Evolutionary conservation across 2,329 filamentous ascomycete species (phyloP), one percentile per base, ranked within the genome.

Genomic region (Nemania bipapillata): DNA sequence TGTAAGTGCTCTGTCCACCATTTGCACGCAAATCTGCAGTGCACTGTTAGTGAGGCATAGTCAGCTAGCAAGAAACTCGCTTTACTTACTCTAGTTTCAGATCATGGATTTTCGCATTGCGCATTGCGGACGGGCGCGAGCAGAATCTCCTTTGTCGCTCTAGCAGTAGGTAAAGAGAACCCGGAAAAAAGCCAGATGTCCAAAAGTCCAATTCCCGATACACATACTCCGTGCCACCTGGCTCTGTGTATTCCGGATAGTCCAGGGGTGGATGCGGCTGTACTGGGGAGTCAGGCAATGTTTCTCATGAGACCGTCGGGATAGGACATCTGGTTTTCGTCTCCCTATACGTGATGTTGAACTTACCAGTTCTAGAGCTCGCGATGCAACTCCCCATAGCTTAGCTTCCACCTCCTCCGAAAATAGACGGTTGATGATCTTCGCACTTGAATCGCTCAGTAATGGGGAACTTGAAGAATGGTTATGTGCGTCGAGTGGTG

Each of bases 151-250:
- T 71, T 50, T 76, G 56, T 11, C 81, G 65, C 64, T 82, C 77
- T 4, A 83, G 74, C 0, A 85, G 75, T 0, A 80, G 74, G 62
- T 84, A 83, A 1, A 85, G 68, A 2, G 77, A 79, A 0, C 83
- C 83, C 0, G 83, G 83, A 62, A 85, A 85, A 77, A 85, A 85
- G 0, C 83, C 83, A 1, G 80, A 83, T 0, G 83, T 85, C 83
- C 83, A 85, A 64, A 84, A 84, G 9, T 81, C 77, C 0, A 79
- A 74, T 30, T 79, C 76, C 12, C 81, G 76, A 62, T 83, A 80
- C 20, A 81, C 77, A 65, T 84, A 85, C 15, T 71, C 74, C 0
- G 73, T 76, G 0, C 76, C 74, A 8, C 76, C 77, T n/a, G 80
- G 79, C 28, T 79, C 73, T 9, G 79, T 81, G 66, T 81, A 80